Percentiles rank a stretch among this genome's conserved stretches.
These are phyloP conservation scores for Ammopiptanthus mongolicus DNA, from an alignment of 306 rosid species.

Conservation along the genomic window DNA sequence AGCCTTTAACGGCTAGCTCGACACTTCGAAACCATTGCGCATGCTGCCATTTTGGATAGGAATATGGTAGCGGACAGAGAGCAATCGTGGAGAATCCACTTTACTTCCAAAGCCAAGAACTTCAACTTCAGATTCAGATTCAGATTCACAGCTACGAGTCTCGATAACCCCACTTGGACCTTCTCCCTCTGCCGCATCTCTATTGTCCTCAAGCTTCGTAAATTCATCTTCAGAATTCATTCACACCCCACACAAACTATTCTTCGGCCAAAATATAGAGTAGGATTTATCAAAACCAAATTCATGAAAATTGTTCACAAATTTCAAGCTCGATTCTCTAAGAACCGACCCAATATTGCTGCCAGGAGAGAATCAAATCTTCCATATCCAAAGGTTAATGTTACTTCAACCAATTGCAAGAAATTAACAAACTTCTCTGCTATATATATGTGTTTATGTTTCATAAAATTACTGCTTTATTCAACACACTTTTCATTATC, in stretches of 20 bases:
- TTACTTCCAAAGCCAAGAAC: constrained; percentile 42
- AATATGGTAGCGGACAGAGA: constrained; percentile 42
- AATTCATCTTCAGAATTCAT: constrained; percentile 17
- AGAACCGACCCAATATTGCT: background rate
- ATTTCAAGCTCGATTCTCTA: background rate
- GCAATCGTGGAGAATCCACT: constrained; percentile 41
- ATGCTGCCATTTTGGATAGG: background rate
- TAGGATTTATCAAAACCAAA: constrained; percentile 16
- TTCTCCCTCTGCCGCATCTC: constrained; percentile 37
- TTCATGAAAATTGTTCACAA: constrained; percentile 28
- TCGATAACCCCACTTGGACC: constrained; percentile 23
- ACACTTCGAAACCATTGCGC: background rate
- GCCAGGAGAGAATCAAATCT: background rate
- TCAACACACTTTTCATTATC: too few species aligned
- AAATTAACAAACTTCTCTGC: background rate
- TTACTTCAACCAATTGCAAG: background rate
- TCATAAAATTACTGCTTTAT: background rate
- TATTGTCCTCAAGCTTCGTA: constrained; percentile 43
- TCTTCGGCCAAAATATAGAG: background rate
- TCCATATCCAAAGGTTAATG: background rate
- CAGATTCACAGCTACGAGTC: constrained; percentile 30
- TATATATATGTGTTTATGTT: background rate
- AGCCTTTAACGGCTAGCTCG: constrained; percentile 24
- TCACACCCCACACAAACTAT: constrained; percentile 29
- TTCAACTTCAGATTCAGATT: constrained; percentile 44